These are phyloP conservation scores for Excoecaria agallocha DNA, from an alignment of 345 rosid species.

Conservation along the genomic window DNA sequence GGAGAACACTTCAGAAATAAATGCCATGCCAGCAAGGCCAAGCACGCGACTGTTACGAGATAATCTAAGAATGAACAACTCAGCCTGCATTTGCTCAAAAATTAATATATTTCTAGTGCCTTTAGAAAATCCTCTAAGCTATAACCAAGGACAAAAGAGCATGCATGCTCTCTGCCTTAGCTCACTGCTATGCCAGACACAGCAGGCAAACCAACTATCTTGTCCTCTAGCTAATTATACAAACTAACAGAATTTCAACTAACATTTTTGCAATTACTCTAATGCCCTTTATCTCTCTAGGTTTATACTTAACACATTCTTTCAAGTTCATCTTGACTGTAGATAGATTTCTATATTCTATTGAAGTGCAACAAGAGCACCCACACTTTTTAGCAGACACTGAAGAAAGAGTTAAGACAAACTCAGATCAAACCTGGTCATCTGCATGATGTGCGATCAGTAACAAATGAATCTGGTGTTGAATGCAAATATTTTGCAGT, in stretches of 20 bases:
- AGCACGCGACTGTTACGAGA: constrained; percentile 91
- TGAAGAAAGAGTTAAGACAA: neutral
- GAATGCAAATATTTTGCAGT: constrained; percentile 58
- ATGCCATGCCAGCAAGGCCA: constrained; percentile 92
- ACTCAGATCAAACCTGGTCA: constrained; percentile 62
- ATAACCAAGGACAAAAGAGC: neutral
- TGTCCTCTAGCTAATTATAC: too few relatives aligned
- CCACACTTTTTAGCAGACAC: neutral
- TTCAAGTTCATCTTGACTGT: neutral
- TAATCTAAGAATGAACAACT: constrained; percentile 78
- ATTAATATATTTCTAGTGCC: constrained; percentile 4
- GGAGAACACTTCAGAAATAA: constrained; percentile 65
- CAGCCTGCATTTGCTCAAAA: constrained; percentile 64
- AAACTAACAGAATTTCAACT: too few relatives aligned
- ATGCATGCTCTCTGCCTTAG: too few relatives aligned
- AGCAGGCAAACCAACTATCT: too few relatives aligned
- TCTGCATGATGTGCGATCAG: constrained; percentile 93
- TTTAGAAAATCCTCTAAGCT: neutral
- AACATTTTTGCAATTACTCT: too few relatives aligned
- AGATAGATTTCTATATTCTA: neutral
- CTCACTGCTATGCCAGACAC: too few relatives aligned
- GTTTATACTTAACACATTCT: neutral
- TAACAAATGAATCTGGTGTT: constrained; percentile 54
- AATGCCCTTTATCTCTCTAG: too few relatives aligned
- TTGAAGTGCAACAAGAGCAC: neutral